Base-by-base conservation (phyloP, 2,329 filamentous ascomycete genomes). In the Ophiostoma montium region DNA sequence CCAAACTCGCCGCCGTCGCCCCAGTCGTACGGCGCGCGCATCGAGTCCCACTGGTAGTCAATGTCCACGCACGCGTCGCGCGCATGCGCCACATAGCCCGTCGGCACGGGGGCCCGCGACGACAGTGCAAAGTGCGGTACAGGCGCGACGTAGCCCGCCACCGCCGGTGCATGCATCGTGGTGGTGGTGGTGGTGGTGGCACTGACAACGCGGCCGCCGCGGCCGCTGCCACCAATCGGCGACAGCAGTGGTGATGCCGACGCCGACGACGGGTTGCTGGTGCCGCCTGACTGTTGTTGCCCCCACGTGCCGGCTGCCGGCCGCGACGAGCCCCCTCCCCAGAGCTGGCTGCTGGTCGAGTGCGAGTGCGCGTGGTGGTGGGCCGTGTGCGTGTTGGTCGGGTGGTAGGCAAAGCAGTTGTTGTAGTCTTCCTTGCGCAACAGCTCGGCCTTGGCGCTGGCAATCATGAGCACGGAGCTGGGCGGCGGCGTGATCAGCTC, bases 21-120 rank as follows among this genome's bases (percentile, higher is more conserved):
- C 84, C 92, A 96, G 54, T 81, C 72, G 39, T 86, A 73, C 0
- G 85, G 79, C 3, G 75, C 69, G 13, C 84, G 76, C 73, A 89
- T 90, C 52, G 89, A 95, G 60, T 98, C 89, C 90, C 92, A 98
- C 58, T 90, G 84, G 59, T 86, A 94, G 64, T 98, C 92, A n/a
- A 95, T 74, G 46, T 84, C 75, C 5, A 86, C 72, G 60, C 88
- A 96, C 12, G 83, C 79, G 61, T 96, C 87, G 53, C 88, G 78
- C 9, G 90, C 90, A 65, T 98, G 92, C 0, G 86, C 78, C 16
- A 95, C 85, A 61, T 94, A 94, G 2, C 90, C 92, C 3, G 79
- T 70, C 0, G 92, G 92, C 51, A 96, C 95, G 8, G 82, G 80
- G 41, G 87, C 82, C 8, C 82, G 82, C 8, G 76, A 73, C 0